Percentiles rank a stretch among this genome's conserved stretches.
phyloP scores from a whole-genome alignment of 75 land plant species.

The Cupressus sempervirens region DNA sequence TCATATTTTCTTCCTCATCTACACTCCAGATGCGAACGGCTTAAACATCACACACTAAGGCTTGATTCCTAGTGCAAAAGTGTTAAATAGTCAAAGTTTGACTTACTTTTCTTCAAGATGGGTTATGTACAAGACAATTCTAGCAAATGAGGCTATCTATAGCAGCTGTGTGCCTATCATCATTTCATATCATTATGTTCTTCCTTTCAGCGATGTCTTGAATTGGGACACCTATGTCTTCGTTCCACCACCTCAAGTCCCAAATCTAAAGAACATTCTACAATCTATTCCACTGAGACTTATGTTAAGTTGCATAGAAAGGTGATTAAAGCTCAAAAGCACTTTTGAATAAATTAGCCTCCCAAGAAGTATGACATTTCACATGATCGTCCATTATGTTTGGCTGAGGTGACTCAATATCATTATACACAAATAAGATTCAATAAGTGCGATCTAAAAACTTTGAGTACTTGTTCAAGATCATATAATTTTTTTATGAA shows the following conservation, averaged over 20 bases:
- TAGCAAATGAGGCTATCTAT: conserved; percentile 71
- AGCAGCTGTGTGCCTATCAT: conserved; percentile 60
- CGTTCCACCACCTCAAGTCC: conserved; percentile 34
- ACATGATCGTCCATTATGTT: conserved; percentile 48
- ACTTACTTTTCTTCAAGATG: no score
- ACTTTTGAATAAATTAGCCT: conserved; percentile 36
- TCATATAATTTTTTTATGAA: no score
- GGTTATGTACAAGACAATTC: no score
- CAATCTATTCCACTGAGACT: conserved; percentile 25
- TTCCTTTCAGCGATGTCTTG: conserved; percentile 62
- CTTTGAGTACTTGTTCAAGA: no score
- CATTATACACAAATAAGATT: not conserved
- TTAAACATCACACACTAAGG: no score
- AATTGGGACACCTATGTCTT: conserved; percentile 51
- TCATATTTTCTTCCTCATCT: no score
- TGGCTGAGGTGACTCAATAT: conserved; percentile 45
- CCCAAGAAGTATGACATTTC: conserved; percentile 44
- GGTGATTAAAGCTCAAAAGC: conserved; percentile 33
- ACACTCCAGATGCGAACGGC: no score
- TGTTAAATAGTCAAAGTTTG: no score
- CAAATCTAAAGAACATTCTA: conserved; percentile 38
- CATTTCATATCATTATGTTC: conserved; percentile 48
- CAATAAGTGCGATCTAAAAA: not conserved
- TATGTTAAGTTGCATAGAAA: conserved; percentile 38
- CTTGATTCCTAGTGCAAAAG: no score